Evolutionary conservation across 495 filamentous ascomycete species (phyloP).

Genomic region (Aspergillus indologenus): DNA sequence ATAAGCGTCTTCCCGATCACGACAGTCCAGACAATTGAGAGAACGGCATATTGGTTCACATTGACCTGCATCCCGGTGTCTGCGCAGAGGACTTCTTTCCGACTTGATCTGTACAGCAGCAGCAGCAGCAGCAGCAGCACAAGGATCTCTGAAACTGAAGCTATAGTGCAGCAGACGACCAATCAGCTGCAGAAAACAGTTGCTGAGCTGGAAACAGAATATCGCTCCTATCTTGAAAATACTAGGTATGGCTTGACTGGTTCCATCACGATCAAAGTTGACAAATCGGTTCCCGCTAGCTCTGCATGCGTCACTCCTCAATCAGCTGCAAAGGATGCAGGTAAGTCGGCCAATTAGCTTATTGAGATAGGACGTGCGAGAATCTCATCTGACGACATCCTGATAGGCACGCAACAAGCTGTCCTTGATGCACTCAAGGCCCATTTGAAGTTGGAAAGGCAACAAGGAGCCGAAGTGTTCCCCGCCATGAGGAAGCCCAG

Average conservation of each 20-base stretch:
- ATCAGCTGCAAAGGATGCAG: background rate
- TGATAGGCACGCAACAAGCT: conserved; percentile 5
- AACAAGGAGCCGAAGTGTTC: conserved; percentile 22
- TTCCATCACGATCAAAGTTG: background rate
- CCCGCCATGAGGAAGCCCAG: conserved; percentile 33
- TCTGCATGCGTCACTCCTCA: background rate
- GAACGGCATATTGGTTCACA: conserved; percentile 16
- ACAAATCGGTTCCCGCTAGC: background rate
- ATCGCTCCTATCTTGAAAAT: background rate
- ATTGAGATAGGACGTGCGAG: background rate
- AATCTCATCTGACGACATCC: background rate
- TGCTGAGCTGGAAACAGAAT: conserved; percentile 13
- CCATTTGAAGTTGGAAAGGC: conserved; percentile 32
- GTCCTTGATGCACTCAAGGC: conserved; percentile 25
- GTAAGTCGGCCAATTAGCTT: background rate
- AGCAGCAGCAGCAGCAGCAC: conserved; percentile 2
- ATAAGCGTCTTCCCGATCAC: conserved; percentile 19
- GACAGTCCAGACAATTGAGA: conserved; percentile 15
- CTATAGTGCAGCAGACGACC: background rate
- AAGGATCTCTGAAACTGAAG: background rate
- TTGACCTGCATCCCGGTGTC: conserved; percentile 21
- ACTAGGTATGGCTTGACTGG: background rate
- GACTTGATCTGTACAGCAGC: conserved; percentile 22
- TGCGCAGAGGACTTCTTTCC: conserved; percentile 18
- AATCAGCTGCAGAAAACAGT: conserved; percentile 6